A percentile compares a stretch with the other conserved stretches of the same genome.
These are phyloP conservation scores for Stagonosporopsis vannaccii DNA, from an alignment of 2,329 filamentous ascomycete species.

Conservation along the genomic window DNA sequence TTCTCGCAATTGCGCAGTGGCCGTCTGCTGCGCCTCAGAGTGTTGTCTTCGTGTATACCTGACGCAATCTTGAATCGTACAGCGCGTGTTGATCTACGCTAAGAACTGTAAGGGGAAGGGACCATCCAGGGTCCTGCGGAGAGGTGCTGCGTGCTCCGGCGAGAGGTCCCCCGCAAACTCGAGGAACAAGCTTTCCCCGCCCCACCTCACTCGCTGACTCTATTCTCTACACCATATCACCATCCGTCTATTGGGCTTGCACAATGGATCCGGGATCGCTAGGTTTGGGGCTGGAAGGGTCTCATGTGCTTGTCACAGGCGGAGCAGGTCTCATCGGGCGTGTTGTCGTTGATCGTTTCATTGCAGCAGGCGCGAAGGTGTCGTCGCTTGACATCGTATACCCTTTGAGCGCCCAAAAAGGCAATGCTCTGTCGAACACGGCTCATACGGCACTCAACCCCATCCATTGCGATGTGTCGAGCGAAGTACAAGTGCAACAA, in stretches of 20 bases:
- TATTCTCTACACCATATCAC: not conserved
- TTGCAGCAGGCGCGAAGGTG: constrained; percentile 54
- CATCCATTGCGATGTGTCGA: constrained; percentile 47
- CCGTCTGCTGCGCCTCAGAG: not conserved
- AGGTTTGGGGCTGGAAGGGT: constrained; percentile 46
- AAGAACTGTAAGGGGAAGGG: not conserved
- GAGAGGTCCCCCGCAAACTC: constrained; percentile 8
- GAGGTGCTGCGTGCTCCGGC: not conserved
- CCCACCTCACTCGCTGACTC: not conserved
- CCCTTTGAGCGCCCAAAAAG: constrained; percentile 4
- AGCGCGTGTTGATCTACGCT: constrained; percentile 7
- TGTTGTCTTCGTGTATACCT: not conserved
- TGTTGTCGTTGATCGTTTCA: constrained; percentile 51
- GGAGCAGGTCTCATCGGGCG: constrained; percentile 52
- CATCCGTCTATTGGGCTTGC: not conserved
- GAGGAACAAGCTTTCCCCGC: constrained; percentile 13
- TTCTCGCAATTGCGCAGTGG: not conserved
- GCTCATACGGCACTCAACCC: constrained; percentile 4
- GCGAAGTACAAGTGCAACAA: constrained; percentile 41
- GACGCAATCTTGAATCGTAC: not conserved
- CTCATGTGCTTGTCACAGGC: constrained; percentile 53
- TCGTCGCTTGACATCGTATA: constrained; percentile 47
- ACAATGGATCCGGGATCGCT: constrained; percentile 27
- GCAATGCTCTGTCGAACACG: constrained; percentile 4
- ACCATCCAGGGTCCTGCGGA: constrained; percentile 3